Evolutionary conservation across 73 alveolate genomes (phyloP), one percentile per base, ranked within the genome.

Genomic region (Durusdinium trenchii): DNA sequence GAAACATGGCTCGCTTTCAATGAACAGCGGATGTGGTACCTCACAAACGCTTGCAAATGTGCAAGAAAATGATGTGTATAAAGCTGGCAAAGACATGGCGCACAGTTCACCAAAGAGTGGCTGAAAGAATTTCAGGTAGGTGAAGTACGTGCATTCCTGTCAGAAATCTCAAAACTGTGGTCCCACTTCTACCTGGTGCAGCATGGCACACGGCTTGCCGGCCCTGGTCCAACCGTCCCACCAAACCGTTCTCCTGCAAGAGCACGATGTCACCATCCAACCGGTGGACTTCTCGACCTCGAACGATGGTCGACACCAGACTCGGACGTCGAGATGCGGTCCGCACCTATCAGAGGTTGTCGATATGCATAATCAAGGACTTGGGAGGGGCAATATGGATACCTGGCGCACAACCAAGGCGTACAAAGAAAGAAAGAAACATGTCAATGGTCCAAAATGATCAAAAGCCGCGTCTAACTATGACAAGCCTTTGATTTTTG

Each of bases 1-100:
- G 96, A 62, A 32, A 89, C 96, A 48, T 89, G 96, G 96, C 96
- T 89, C n/a, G 96, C 96, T 89, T 89, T 89, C 71, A 89, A 69
- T 23, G 96, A 64, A 71, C 96, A 89, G 96, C 96, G 96, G 67
- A 89, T 45, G 60, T 89, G 96, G 86, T 89, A 89, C 96, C 96
- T 89, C 71, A 23, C 45, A 12, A 1, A 23, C 64, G 28, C 32
- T 6, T 16, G 45, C 12, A 16, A 1, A 23, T 36, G 45, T 4
- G 64, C 42, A 14, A 6, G 87, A 42, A 54, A 45, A 0, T 78
- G 26, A 7, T 43, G 40, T 38, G 38, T 64, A 26, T n/a, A n/a
- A 1, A 42, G 81, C 16, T 20, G 16, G n/a, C 10, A 14, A 3
- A 32, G 20, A 18, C 9, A 18, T 10, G 73, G 84, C 73, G 96